Base-by-base conservation (phyloP, 1,284 basidiomycete genomes). In the Ustilago lituana region DNA sequence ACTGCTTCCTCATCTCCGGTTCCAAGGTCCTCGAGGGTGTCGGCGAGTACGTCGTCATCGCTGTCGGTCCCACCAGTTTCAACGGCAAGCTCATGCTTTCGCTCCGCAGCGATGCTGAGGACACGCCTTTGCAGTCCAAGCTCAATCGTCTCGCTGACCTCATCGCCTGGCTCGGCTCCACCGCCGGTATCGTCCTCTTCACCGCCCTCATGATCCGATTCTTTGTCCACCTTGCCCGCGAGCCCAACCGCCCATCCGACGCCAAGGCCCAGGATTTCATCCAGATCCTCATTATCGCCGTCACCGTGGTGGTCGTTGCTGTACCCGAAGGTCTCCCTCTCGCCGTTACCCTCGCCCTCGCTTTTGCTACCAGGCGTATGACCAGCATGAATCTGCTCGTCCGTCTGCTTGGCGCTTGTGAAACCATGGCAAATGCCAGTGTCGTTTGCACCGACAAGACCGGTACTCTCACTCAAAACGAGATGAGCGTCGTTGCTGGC, bases 401-500 rank as follows among this genome's bases (percentile, higher is more conserved):
- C 17, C 93, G 95, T 68, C 90, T 98, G 3, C 88, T 98, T 31
- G 91, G 93, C 12, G 93, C 93, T 23, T 98, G 95, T 83, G 95
- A 98, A 85, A 98, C 93, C 7, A 98, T 98, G 94, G 95, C 92
- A 29, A 97, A 98, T 81, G 92, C 94, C 12, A 95, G 91, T 20
- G 94, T 97, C 64, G 88, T 97, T 24, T 97, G 94, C 84, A 97
- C 94, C 19, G 93, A 96, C 85, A 97, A 97, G 85, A 95, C 94
- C 1, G 80, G 85, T 63, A 87, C 93, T 7, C 88, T 84, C 26
- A 98, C 95, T 0, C 91, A 93, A 80, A 98, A 98, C 85, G 86
- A 86, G 77, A 98, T 98, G 95, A 88, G 89, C 15, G 91, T 98
- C 75, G 95, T 98, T 47, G 94, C 95, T 14, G 95, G 95, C 33